These are phyloP conservation scores for Cryphonectria japonica DNA, from an alignment of 2,329 filamentous ascomycete species.

Conservation along the genomic window DNA sequence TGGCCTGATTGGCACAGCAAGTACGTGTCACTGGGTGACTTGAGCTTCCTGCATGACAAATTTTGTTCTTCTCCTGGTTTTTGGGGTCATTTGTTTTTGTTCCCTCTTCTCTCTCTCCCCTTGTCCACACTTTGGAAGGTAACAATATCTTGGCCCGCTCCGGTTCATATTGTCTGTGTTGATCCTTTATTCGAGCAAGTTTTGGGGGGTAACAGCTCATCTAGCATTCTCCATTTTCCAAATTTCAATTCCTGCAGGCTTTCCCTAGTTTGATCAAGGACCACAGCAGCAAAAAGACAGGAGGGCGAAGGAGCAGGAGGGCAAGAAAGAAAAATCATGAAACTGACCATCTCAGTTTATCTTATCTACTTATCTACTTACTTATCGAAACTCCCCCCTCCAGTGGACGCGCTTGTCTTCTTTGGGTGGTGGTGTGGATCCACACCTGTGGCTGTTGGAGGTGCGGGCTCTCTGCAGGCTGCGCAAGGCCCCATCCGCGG, in stretches of 20 bases:
- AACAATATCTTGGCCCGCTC: neutral
- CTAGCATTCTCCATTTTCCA: neutral
- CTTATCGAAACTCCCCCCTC: neutral
- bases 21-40: neutral
- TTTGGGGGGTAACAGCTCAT: neutral
- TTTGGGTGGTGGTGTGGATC: neutral
- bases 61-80: neutral
- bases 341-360: neutral
- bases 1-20: neutral
- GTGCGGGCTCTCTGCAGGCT: constrained; percentile 1
- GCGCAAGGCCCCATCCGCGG: neutral
- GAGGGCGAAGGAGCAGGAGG: too few relatives aligned
- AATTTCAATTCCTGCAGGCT: neutral
- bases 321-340: neutral
- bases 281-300: neutral
- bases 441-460: neutral
- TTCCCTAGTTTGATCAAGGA: neutral
- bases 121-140: too few relatives aligned
- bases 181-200: neutral
- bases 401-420: neutral
- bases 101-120: neutral
- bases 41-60: neutral
- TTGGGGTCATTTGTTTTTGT: neutral
- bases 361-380: neutral
- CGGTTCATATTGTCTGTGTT: neutral